These are phyloP conservation scores for Eutypa lata DNA, from an alignment of 2,329 filamentous ascomycete genomes.

Conservation along the genomic window DNA sequence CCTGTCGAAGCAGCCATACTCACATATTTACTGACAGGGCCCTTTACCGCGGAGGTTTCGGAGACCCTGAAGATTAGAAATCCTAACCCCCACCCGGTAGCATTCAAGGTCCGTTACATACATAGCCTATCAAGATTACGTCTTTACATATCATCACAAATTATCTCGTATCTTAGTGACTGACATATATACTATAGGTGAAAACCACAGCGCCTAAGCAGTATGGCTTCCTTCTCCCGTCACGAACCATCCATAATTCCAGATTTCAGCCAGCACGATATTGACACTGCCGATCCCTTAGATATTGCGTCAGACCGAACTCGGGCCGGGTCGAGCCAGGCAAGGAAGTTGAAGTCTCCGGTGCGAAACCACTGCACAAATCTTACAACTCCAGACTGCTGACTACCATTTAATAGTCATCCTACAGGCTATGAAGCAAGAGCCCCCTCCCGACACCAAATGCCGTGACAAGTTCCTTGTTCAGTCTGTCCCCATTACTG, in stretches of 20 bases:
- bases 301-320: conserved; percentile 97
- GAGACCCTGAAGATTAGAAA: conserved; percentile 65
- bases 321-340: conserved; percentile 92
- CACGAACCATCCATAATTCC: conserved; percentile 9
- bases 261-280: conserved; percentile 13
- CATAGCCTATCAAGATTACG: not conserved
- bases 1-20: conserved; percentile 10
- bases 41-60: conserved; percentile 64
- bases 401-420: conserved; percentile 60
- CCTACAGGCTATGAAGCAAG: conserved; percentile 96
- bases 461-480: conserved; percentile 98
- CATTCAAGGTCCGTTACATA: conserved; percentile 60
- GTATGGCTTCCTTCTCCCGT: conserved; percentile 54
- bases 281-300: conserved; percentile 37
- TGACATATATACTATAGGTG: conserved; percentile 58
- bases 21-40: conserved; percentile 44
- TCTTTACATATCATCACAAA: not conserved
- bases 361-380: conserved; percentile 48
- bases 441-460: conserved; percentile 79
- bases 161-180: conserved; percentile 9
- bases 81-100: conserved; percentile 58
- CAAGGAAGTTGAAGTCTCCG: conserved; percentile 86
- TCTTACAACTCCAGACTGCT: conserved; percentile 18
- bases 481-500: conserved; percentile 80
- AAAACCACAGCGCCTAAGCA: conserved; percentile 99